Conservation (phyloP, 306 rosid species). For the Sicyos edulis region DNA sequence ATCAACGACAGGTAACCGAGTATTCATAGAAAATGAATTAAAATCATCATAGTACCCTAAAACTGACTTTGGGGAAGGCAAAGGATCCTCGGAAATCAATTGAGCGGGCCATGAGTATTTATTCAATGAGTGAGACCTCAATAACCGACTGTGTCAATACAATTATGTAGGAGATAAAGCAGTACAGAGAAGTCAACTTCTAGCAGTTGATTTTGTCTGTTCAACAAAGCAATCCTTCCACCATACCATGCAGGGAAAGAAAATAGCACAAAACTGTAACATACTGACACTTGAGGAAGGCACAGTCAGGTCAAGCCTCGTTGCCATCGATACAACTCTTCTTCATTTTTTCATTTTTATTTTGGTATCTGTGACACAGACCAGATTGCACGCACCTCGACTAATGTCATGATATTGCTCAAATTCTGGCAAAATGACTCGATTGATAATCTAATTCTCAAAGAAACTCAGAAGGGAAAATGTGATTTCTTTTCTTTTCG, state of each 20-base stretch:
- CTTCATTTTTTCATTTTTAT: no score
- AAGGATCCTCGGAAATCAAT: background rate
- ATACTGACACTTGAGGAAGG: background rate
- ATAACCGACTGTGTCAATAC: background rate
- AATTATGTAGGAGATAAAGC: background rate
- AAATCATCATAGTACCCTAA: background rate
- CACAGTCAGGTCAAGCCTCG: background rate
- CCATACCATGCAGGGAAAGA: background rate
- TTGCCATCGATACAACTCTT: background rate
- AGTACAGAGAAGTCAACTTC: slow-evolving; percentile 11
- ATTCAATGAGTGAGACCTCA: background rate
- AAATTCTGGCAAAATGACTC: background rate
- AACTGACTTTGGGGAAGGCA: background rate
- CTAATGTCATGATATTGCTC: background rate
- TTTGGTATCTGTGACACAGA: no score
- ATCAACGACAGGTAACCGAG: no score
- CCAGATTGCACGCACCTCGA: no score
- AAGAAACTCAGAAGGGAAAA: background rate
- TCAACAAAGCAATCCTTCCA: background rate
- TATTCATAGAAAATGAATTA: background rate
- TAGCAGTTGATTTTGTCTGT: background rate
- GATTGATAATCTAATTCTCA: background rate
- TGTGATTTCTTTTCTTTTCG: no score
- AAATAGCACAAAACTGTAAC: background rate
- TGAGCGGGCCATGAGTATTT: background rate